Base-by-base conservation (phyloP, 2,329 filamentous ascomycete genomes). In the Trichothecium roseum region DNA sequence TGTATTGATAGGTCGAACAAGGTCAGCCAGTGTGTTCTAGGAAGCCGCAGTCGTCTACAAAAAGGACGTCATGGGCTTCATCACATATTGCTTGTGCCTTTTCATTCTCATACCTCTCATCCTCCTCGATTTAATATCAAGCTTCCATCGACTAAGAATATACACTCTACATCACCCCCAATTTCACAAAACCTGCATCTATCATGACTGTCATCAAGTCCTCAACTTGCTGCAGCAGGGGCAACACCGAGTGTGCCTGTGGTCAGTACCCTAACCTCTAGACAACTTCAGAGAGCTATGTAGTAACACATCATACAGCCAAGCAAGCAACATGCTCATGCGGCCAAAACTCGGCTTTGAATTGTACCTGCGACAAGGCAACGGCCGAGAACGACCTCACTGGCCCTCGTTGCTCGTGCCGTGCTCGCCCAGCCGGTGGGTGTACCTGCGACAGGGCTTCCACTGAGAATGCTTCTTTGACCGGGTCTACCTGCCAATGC, bases 351-450 rank as follows among this genome's bases (percentile, higher is more conserved):
- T 75, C 78, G 4, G 89, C 89, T 34, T 76, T 94, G 33, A 71
- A 88, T 57, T 96, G 89, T 74, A 82, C 69, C 42, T 95, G 89
- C 66, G 76, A 76, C 50, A 88, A 85, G 60, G 73, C 87, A 4
- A 44, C 69, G 4, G 61, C 67, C 13, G 88, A 95, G 69, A 95
- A 95, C 69, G 63, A 63, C 28, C 56, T 84, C 37, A 58, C 67
- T 6, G 85, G 85, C 6, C 70, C 84, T 28, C 72, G 84, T 48
- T 94, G 86, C 70, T 87, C 83, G 30, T 94, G 87, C 68, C 75
- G 85, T 47, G 78, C 82, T 47, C 79, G 86, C 37, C 81, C 84
- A 16, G 84, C 81, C 40, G 83, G 84, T 40, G 65, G 78, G 50
- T 94, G 87, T 66, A 93, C 81, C 26, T 94, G 87, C 56, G 81